phyloP scores from a whole-genome alignment of 2,329 filamentous ascomycete genomes.

The Aspergillus ochraceus region DNA sequence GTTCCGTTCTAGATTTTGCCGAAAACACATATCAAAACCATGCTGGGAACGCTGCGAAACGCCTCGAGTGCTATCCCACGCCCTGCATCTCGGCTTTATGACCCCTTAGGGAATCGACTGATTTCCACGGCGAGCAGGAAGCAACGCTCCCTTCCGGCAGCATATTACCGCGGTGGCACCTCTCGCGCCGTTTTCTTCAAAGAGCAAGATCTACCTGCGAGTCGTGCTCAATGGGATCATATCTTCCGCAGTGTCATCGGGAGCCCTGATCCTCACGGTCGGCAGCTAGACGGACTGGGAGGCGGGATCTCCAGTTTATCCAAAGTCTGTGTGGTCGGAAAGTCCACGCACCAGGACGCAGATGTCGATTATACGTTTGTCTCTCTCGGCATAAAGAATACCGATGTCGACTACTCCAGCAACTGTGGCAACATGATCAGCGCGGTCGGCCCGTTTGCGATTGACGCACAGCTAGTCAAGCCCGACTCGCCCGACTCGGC shows the following conservation, averaged over 20 bases:
- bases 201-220: conserved; percentile 51
- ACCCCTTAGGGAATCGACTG: background rate
- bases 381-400: conserved; percentile 64
- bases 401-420: conserved; percentile 63
- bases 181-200: conserved; percentile 66
- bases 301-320: conserved; percentile 68
- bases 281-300: conserved; percentile 72
- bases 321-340: conserved; percentile 68
- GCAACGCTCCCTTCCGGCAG: conserved; percentile 47
- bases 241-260: conserved; percentile 64
- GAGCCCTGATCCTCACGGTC: conserved; percentile 63
- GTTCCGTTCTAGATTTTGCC: no score
- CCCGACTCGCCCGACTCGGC: conserved; percentile 33
- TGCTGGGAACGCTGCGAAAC: background rate
- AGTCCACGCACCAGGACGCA: conserved; percentile 48
- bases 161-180: conserved; percentile 69
- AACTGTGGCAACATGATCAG: conserved; percentile 77
- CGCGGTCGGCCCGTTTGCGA: conserved; percentile 65
- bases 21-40: background rate
- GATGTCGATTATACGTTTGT: conserved; percentile 73
- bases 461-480: conserved; percentile 54
- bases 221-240: conserved; percentile 48
- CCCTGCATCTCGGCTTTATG: background rate
- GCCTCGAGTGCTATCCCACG: background rate
- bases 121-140: background rate